Evolutionary conservation across 805 yeast species (phyloP), one percentile per base, ranked within the genome.

Genomic region (Starmerella apicola): DNA sequence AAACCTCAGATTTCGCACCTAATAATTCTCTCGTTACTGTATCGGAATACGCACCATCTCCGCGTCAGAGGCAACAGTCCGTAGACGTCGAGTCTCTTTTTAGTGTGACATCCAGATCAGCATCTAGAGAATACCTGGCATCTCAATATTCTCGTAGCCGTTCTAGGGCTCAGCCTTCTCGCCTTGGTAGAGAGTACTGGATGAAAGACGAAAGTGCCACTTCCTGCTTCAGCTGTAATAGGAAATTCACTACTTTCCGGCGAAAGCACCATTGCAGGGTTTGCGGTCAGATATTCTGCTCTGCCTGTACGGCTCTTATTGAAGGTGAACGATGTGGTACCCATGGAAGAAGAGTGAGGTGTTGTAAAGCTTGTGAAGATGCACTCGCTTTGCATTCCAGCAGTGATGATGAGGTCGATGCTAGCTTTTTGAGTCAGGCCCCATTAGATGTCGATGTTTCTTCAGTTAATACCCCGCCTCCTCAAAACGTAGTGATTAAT

Each of bases 221-320:
- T 7, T 91, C 84, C 46, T 88, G 98, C 54, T 74, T 84, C 42
- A 69, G 78, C 13, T 88, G 97, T 58, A 82, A 80, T 41, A 70
- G 76, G 39, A 72, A 74, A 3, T 88, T 88, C 45, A 51, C 55
- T 32, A 57, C 96, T 0, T 86, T 85, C 61, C 65, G 95, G 56
- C 67, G 98, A 50, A 81, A 82, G 49, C 98, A 88, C 56, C 98
- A 88, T 59, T 88, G 98, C 55, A 65, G 98, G 39, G 76, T 88
- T 26, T 88, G 98, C 61, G 98, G 98, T 2, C 95, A 86, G 58
- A 86, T 88, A 36, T 88, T 86, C 55, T 88, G 98, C 59, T 70
- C 80, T 32, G 67, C 70, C 8, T 88, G 98, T 58, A 83, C 95
- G 0, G 62, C 72, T 3, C 71, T 84, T 52, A 62, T 83, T 52